Evolutionary conservation across 2,329 filamentous ascomycete genomes (phyloP).

Genomic region (Cladosporium cucumerinum): DNA sequence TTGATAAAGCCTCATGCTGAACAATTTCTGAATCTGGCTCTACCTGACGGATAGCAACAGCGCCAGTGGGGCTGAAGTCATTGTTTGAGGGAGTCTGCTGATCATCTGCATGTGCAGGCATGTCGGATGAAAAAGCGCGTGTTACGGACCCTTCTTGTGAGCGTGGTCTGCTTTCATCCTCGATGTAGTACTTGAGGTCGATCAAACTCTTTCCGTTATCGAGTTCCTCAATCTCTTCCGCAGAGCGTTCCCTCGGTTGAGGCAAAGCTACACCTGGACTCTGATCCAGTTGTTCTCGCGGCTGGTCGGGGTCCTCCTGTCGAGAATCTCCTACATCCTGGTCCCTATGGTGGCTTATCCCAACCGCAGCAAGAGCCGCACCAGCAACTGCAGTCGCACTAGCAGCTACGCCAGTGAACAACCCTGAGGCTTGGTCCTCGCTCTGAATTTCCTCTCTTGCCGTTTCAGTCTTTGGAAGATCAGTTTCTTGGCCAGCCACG

Average conservation of each 20-base stretch:
- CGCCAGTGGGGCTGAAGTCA: not conserved
- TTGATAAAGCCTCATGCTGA: not conserved
- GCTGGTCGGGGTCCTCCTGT: not conserved
- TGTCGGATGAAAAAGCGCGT: not conserved
- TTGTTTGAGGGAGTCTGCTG: not conserved
- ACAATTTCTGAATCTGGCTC: not conserved
- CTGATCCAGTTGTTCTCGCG: not conserved
- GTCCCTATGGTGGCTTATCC: not conserved
- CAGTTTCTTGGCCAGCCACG: not conserved
- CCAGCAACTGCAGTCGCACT: slow-evolving; percentile 9
- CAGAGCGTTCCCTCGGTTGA: not conserved
- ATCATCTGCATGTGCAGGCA: not conserved
- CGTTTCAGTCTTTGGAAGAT: not conserved
- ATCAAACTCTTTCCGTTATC: slow-evolving; percentile 24
- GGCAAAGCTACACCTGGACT: not conserved
- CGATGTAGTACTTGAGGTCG: slow-evolving; percentile 22
- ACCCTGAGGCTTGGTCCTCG: not conserved
- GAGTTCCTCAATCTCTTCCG: slow-evolving; percentile 15
- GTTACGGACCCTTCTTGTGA: not conserved
- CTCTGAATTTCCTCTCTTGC: not conserved
- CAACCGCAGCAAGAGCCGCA: not conserved
- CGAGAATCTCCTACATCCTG: not conserved
- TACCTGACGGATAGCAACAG: not conserved
- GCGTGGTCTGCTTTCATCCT: not conserved
- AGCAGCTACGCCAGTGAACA: not conserved